Evolutionary conservation across 192 early-diverging fungal genomes (phyloP), one percentile per base, ranked within the genome.

Genomic region (Pilaira anomala): DNA sequence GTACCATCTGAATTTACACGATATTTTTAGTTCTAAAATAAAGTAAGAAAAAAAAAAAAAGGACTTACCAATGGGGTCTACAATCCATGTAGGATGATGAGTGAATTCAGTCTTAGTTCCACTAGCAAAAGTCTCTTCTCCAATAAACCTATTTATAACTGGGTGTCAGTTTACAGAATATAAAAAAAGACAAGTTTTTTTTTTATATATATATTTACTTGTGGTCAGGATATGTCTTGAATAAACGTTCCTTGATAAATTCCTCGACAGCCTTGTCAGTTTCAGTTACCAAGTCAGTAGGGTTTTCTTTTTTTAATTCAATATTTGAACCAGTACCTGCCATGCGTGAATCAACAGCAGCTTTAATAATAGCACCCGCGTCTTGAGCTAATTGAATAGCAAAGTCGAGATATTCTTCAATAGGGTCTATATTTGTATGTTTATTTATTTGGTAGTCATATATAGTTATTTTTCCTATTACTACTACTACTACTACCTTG

Each of bases 121-220:
- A 65, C 73, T 83, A 18, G 91, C 82, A 22, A 84, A 79, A 3
- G 89, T 84, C 63, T 96, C 94, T 66, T 97, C 91, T 57, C 96
- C 96, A 39, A 98, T 90, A 67, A 98, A 80, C 2, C 83, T 84
- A 56, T n/a, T n/a, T n/a, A n/a, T n/a, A n/a, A n/a, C n/a, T n/a
- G n/a, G 46, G 5, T 25, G 48, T 16, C 8, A 25, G 25, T 12
- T 1, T 16, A 57, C 16, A 5, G 13, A 26, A n/a, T n/a, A n/a
- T 53, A 3, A 24, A 26, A 3, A 49, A 5, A 1, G 55, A 6
- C 5, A 8, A 22, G 25, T 0, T 53, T 26, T 53, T 2, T 41
- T 3, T 45, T 28, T 6, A 19, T 40, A 59, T 40, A 61, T 40
- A 36, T n/a, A 26, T 46, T 61, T 66, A 92, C 70, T 74, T 76